Evolutionary conservation across 2,329 filamentous ascomycete genomes (phyloP).

Genomic region (Fusarium sororula): DNA sequence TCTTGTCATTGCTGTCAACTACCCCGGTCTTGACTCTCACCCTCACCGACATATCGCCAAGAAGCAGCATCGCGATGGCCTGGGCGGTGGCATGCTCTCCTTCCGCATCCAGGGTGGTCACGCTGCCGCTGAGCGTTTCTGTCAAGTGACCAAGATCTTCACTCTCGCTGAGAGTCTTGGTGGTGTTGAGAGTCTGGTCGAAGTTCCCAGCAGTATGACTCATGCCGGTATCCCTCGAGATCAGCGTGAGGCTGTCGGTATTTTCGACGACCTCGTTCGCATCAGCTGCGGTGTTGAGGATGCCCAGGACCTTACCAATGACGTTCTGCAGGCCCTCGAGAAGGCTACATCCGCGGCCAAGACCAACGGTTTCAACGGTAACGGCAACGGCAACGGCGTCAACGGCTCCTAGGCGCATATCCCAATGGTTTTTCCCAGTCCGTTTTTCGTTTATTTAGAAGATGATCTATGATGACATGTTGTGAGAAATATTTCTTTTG

Average conservation of each 20-base stretch:
- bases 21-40: conserved; percentile 89
- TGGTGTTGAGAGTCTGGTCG: conserved; percentile 89
- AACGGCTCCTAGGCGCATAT: conserved; percentile 38
- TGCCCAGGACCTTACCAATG: conserved; percentile 80
- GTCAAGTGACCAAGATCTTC: conserved; percentile 87
- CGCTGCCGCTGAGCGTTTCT: conserved; percentile 89
- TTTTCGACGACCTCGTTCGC: conserved; percentile 93
- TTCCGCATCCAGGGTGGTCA: conserved; percentile 93
- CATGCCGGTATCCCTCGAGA: conserved; percentile 94
- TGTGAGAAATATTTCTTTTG: conserved; percentile 30
- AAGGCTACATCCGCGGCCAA: conserved; percentile 64
- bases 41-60: conserved; percentile 84
- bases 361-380: conserved; percentile 44
- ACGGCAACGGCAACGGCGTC: conserved; percentile 18
- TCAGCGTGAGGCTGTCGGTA: conserved; percentile 89
- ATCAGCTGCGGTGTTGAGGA: conserved; percentile 97
- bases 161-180: conserved; percentile 93
- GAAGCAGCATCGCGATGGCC: conserved; percentile 91
- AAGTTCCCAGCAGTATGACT: conserved; percentile 96
- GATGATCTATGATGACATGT: conserved; percentile 29
- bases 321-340: conserved; percentile 85
- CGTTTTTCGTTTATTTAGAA: conserved; percentile 17
- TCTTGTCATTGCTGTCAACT: conserved; percentile 90
- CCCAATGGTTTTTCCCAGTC: neutral
- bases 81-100: conserved; percentile 97